Percentiles rank a stretch among this genome's conserved stretches.
phyloP scores from a whole-genome alignment of 768 basidiomycete species.

The Fistulinella prunicolor region DNA sequence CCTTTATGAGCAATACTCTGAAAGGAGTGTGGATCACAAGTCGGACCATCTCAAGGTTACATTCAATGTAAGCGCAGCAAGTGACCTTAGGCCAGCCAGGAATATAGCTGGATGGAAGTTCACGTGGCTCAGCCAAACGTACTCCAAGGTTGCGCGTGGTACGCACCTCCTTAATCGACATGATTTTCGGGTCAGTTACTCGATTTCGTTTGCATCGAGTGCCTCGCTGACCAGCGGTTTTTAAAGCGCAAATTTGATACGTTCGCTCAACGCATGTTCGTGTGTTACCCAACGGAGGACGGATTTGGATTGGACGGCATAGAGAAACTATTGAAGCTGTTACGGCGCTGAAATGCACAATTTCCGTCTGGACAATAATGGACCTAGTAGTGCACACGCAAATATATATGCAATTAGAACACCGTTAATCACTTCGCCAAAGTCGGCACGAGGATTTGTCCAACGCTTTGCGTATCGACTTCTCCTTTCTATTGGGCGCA shows the following conservation, averaged over 20 bases:
- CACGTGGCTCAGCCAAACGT: constrained; percentile 42
- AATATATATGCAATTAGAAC: neutral
- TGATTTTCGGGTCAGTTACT: constrained; percentile 42
- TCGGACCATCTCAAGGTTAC: constrained; percentile 34
- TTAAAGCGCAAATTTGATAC: constrained; percentile 50
- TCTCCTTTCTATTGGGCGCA: constrained; percentile 39
- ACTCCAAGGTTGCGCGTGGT: constrained; percentile 37
- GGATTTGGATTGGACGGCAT: constrained; percentile 47
- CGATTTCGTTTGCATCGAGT: neutral
- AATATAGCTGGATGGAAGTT: constrained; percentile 50
- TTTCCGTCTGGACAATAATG: neutral
- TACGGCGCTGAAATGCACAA: constrained; percentile 20
- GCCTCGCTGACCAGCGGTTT: neutral
- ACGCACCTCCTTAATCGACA: constrained; percentile 42
- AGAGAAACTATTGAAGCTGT: constrained; percentile 39
- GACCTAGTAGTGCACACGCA: neutral
- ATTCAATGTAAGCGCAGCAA: constrained; percentile 49
- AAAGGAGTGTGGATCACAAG: neutral
- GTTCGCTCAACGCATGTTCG: constrained; percentile 43
- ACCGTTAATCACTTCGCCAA: constrained; percentile 28
- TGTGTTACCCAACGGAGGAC: constrained; percentile 46
- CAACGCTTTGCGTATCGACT: constrained; percentile 38
- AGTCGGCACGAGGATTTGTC: constrained; percentile 40
- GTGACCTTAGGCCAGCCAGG: constrained; percentile 36
- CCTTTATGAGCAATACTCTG: constrained; percentile 33